A percentile compares a stretch with the other conserved stretches of the same genome.
Evolutionary conservation across 2,329 filamentous ascomycete genomes (phyloP).

Genomic region (Diaporthe citrichinensis): DNA sequence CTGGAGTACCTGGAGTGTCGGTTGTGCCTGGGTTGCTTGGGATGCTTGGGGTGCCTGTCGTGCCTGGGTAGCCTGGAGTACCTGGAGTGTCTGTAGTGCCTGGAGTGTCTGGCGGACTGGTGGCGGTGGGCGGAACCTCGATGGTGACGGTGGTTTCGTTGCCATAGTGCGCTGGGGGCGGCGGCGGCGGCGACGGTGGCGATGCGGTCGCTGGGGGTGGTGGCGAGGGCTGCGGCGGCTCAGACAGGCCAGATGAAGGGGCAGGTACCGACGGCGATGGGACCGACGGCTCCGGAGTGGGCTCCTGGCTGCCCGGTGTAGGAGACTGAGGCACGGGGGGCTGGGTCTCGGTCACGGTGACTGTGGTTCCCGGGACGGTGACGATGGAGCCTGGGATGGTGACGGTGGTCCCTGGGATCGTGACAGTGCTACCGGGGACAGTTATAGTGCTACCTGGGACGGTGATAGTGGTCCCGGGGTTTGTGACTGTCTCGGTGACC

Average conservation of each 20-base stretch:
- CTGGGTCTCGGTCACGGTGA: constrained; percentile 16
- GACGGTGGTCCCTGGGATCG: constrained; percentile 7
- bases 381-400: background rate
- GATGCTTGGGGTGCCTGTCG: background rate
- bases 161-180: background rate
- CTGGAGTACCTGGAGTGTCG: background rate
- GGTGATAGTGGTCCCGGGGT: background rate
- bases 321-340: background rate
- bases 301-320: background rate
- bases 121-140: background rate
- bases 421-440: constrained; percentile 4
- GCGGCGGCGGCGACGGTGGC: background rate
- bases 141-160: background rate
- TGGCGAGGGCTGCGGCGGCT: constrained; percentile 5
- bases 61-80: background rate
- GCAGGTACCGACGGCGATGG: background rate
- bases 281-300: constrained; percentile 6
- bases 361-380: background rate
- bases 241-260: background rate
- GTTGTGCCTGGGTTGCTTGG: background rate
- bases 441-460: constrained; percentile 10
- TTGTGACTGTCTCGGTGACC: constrained; percentile 20
- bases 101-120: background rate
- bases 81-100: background rate
- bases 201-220: background rate